These are phyloP conservation scores for Monilinia fructicola DNA, from an alignment of 2,329 filamentous ascomycete genomes.

Conservation along the genomic window DNA sequence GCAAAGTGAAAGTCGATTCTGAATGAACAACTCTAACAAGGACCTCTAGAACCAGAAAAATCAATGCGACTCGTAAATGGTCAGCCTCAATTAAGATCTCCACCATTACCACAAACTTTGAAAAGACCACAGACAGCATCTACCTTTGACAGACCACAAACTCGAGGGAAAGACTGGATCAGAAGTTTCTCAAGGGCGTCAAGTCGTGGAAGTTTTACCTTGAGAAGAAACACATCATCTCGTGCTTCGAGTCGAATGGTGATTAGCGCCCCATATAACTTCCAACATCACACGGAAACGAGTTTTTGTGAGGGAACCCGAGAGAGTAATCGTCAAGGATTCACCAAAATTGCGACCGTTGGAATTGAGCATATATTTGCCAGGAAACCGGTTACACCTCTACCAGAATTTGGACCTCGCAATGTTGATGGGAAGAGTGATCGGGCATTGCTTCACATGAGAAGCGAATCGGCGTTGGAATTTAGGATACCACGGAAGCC, in stretches of 20 bases:
- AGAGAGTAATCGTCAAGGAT: conserved; percentile 44
- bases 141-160: conserved; percentile 8
- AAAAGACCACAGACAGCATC: conserved; percentile 30
- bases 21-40: conserved; percentile 5
- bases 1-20: neutral
- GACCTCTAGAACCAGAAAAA: conserved; percentile 36
- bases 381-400: conserved; percentile 51
- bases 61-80: conserved; percentile 44
- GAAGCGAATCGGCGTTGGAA: conserved; percentile 37
- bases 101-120: conserved; percentile 39
- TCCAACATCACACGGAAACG: conserved; percentile 21
- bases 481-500: conserved; percentile 39
- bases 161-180: conserved; percentile 38
- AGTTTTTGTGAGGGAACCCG: conserved; percentile 20
- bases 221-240: conserved; percentile 46
- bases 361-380: conserved; percentile 55
- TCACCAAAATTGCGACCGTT: conserved; percentile 51
- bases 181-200: conserved; percentile 45
- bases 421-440: conserved; percentile 28
- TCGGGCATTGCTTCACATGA: conserved; percentile 30
- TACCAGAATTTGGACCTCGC: conserved; percentile 50
- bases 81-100: conserved; percentile 44
- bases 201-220: conserved; percentile 47
- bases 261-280: conserved; percentile 24
- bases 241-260: conserved; percentile 37